Base-by-base conservation (phyloP, 257 asterid species). In the Schizonepeta tenuifolia region DNA sequence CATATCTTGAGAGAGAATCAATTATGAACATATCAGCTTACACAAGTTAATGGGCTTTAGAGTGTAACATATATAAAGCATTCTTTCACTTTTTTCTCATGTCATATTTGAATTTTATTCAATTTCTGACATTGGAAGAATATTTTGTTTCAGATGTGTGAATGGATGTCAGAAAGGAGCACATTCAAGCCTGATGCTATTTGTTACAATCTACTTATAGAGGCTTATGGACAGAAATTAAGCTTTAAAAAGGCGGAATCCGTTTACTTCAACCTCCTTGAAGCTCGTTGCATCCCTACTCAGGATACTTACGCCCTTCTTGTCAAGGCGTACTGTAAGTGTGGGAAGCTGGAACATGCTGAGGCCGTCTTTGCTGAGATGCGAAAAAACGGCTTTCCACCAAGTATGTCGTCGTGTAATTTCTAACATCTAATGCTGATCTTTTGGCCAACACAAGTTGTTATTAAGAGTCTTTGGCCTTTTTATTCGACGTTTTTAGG, bases 271-370 rank as follows among this genome's bases (percentile, higher is more conserved):
- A 78, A 87, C 44, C 98, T 92, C 60, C 79, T 85, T 7, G 90
- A 92, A 72, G 85, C 88, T 65, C 83, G 86, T 47, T 92, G 98
- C 75, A 70, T 92, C 62, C 97, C 97, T 1, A 92, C 98, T 17
- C 88, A 92, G 77, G 96, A 92, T 76, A 92, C 98, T 47, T 92
- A 84, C 56, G 96, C 98, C 24, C 89, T 92, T 77, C 97, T 92
- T 9, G 35, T 80, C 8, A 92, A 87, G 82, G 95, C 92, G 6
- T 90, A 85, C 69, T 84, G 96, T 73, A 82, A 78, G 78, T 78
- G 89, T 67, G 88, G 90, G 60, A 78, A 79, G 79, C 64, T 86
- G 58, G 91, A 86, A 65, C 87, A 83, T 38, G 92, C 91, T 22
- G 94, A 90, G 78, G 92, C 96, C 31, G 86, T 90, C 65, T 84